These are phyloP conservation scores for Wickerhamiella sergipiensis DNA, from an alignment of 805 yeast genomes.

Conservation along the genomic window DNA sequence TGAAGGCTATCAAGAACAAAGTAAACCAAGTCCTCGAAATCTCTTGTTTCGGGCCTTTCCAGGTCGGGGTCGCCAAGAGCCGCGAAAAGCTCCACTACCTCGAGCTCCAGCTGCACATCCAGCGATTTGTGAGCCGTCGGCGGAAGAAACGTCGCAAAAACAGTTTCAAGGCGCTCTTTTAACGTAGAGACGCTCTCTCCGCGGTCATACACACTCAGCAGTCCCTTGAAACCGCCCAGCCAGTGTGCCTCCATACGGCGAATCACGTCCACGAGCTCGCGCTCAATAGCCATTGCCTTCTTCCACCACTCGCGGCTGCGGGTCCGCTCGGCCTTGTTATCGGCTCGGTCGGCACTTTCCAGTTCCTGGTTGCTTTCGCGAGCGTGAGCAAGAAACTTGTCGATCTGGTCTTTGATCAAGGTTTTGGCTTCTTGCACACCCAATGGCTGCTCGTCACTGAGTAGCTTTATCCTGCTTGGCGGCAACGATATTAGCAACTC, in stretches of 20 bases:
- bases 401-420: background rate
- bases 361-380: background rate
- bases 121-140: conserved; percentile 25
- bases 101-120: background rate
- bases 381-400: background rate
- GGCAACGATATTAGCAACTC: background rate
- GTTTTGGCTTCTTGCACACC: background rate
- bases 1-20: conserved; percentile 46
- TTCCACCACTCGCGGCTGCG: conserved; percentile 54
- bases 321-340: background rate
- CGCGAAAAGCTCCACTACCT: conserved; percentile 33
- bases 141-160: conserved; percentile 30
- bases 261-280: conserved; percentile 39
- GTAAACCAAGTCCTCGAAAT: conserved; percentile 44
- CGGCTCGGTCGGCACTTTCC: background rate
- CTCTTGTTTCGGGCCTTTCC: conserved; percentile 23
- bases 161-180: conserved; percentile 1
- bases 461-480: background rate
- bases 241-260: conserved; percentile 45
- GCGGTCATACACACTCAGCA: conserved; percentile 34
- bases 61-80: conserved; percentile 26
- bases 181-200: conserved; percentile 26
- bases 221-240: conserved; percentile 64
- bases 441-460: background rate
- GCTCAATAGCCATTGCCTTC: conserved; percentile 47